These are phyloP conservation scores for Scalesia atractyloides DNA, from an alignment of 129 eudicot species.

Conservation along the genomic window DNA sequence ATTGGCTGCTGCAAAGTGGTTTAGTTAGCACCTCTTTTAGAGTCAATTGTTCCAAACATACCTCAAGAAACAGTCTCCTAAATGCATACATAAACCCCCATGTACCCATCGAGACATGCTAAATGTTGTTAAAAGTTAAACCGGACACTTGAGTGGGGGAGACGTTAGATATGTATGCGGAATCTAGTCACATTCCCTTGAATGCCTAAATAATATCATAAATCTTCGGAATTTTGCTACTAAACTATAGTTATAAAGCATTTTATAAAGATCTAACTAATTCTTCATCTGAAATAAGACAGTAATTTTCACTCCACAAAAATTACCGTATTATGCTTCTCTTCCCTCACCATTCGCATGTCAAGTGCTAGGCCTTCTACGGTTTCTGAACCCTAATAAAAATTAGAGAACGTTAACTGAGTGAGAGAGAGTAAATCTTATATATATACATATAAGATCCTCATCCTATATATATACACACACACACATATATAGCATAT, in stretches of 20 bases:
- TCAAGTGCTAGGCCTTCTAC: slow-evolving; percentile 13
- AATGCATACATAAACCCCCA: not conserved
- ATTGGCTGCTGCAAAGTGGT: slow-evolving; percentile 5
- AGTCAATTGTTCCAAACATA: not conserved
- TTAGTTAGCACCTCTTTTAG: not conserved
- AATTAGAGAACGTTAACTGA: not conserved
- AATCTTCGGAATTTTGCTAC: not conserved
- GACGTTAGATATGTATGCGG: not conserved
- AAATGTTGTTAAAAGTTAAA: not conserved
- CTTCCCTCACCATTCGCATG: slow-evolving; percentile 14
- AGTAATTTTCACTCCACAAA: not conserved
- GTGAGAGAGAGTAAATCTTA: not conserved
- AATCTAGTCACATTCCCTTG: slow-evolving; percentile 2
- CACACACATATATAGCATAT: not conserved
- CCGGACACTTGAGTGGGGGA: not conserved
- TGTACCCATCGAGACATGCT: not conserved
- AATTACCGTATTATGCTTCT: slow-evolving; percentile 7
- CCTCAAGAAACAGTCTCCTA: not conserved
- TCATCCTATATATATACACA: too few relatives aligned
- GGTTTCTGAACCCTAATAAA: slow-evolving; percentile 6
- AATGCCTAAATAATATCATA: slow-evolving; percentile 8
- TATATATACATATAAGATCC: too few relatives aligned
- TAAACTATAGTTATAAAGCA: not conserved
- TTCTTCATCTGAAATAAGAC: not conserved
- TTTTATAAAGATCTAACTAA: not conserved